These are phyloP conservation scores for Lathyrus tuberosus DNA, from an alignment of 306 rosid genomes.

Conservation along the genomic window DNA sequence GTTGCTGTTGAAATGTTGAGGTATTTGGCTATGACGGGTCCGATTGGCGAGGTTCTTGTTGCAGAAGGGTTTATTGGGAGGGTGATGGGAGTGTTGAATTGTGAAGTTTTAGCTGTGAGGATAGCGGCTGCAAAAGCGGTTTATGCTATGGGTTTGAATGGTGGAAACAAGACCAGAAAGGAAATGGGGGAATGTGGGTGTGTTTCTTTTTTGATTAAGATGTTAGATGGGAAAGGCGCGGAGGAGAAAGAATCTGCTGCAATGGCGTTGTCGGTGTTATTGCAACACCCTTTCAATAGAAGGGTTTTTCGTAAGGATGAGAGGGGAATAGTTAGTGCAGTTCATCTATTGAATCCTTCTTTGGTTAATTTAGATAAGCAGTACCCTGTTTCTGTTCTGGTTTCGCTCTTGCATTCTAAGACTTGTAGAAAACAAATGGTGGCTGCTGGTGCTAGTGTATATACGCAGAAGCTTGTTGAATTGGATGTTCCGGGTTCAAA, in stretches of 20 bases:
- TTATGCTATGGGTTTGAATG: conserved; percentile 62
- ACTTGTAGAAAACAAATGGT: conserved; percentile 79
- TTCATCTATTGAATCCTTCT: conserved; percentile 80
- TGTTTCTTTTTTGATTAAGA: conserved; percentile 60
- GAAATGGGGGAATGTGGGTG: conserved; percentile 86
- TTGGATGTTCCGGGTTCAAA: conserved; percentile 79
- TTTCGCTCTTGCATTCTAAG: conserved; percentile 66
- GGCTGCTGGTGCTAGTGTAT: conserved; percentile 71
- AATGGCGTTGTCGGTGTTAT: conserved; percentile 68
- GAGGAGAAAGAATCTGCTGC: conserved; percentile 85
- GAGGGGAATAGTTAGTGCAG: conserved; percentile 66
- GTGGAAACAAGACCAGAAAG: conserved; percentile 61
- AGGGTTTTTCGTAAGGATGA: conserved; percentile 66
- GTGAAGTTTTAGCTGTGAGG: conserved; percentile 78
- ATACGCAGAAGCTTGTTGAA: conserved; percentile 74
- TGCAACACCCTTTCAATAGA: conserved; percentile 53
- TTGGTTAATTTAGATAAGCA: conserved; percentile 66
- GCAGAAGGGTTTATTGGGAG: conserved; percentile 61
- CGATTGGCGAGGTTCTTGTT: conserved; percentile 63
- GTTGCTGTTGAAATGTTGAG: conserved; percentile 66
- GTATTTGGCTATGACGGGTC: conserved; percentile 54
- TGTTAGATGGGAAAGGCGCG: conserved; percentile 88
- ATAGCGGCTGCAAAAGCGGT: conserved; percentile 68
- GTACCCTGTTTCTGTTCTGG: conserved; percentile 74
- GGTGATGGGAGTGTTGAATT: conserved; percentile 56